phyloP scores from a whole-genome alignment of 305 asterid genomes.

The Fraxinus greggii region DNA sequence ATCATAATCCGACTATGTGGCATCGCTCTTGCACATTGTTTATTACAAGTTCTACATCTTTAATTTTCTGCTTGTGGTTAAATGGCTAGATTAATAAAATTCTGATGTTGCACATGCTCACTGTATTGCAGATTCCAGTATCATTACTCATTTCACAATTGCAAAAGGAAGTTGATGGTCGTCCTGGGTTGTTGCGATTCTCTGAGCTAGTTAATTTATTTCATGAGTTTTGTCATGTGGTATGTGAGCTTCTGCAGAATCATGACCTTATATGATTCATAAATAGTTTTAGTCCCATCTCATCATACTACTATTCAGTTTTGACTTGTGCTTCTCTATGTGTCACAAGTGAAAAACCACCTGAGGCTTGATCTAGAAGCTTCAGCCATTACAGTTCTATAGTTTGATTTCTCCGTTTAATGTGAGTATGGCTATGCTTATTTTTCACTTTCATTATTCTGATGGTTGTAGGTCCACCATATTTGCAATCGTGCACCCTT shows the following conservation, averaged over 20 bases:
- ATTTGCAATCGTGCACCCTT: constrained; percentile 82
- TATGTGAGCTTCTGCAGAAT: constrained; percentile 35
- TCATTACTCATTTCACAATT: constrained; percentile 74
- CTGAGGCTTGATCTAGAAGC: constrained; percentile 6
- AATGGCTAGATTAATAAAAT: neutral
- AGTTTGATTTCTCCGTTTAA: neutral
- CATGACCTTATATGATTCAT: neutral
- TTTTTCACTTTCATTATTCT: neutral
- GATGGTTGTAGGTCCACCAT: constrained; percentile 67
- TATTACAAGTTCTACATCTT: neutral
- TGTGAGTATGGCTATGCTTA: neutral
- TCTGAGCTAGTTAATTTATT: constrained; percentile 81
- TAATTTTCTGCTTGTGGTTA: constrained; percentile 1
- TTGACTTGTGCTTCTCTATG: constrained; percentile 9
- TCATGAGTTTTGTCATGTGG: constrained; percentile 99
- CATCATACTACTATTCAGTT: constrained; percentile 6
- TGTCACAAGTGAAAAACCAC: constrained; percentile 3
- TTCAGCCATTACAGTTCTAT: constrained; percentile 1
- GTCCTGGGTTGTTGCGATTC: constrained; percentile 73
- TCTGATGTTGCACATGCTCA: neutral
- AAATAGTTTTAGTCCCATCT: neutral
- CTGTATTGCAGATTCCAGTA: constrained; percentile 67
- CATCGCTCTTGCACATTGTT: neutral
- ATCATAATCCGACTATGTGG: neutral
- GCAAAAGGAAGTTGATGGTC: constrained; percentile 69